Conservation (phyloP, 257 asterid species). For the Solanum sitiens region DNA sequence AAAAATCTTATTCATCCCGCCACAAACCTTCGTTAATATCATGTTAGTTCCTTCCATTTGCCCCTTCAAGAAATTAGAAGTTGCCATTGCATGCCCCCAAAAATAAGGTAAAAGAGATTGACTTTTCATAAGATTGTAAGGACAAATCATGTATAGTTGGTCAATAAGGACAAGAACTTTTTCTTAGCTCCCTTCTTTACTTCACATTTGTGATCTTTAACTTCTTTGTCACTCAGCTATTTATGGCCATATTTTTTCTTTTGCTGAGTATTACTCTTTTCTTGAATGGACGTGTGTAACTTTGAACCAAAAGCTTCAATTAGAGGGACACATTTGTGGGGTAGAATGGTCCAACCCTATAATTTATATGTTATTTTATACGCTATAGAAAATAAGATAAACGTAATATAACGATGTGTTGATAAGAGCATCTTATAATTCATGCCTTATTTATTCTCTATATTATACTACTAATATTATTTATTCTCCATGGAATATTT, state of each 20-base stretch:
- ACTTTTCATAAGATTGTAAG: slow-evolving; percentile 35
- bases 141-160: slow-evolving; percentile 3
- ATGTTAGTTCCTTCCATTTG: background rate
- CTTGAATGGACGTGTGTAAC: background rate
- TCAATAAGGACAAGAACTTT: background rate
- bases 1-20: background rate
- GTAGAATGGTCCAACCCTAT: background rate
- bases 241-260: background rate
- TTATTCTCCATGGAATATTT: background rate
- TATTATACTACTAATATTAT: background rate
- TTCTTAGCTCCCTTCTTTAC: background rate
- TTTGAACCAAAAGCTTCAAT: background rate
- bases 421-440: background rate
- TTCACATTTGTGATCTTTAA: background rate
- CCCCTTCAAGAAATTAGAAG: slow-evolving; percentile 37
- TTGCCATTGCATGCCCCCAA: background rate
- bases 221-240: background rate
- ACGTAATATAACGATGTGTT: background rate
- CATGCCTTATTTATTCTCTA: background rate
- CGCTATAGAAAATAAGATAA: background rate
- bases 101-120: background rate
- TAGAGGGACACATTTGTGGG: background rate
- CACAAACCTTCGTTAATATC: background rate
- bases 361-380: background rate
- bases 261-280: background rate